Percentiles rank a stretch among this genome's conserved stretches.
These are phyloP conservation scores for Sporothrix brunneoviolacea DNA, from an alignment of 2,329 filamentous ascomycete genomes.

Conservation along the genomic window DNA sequence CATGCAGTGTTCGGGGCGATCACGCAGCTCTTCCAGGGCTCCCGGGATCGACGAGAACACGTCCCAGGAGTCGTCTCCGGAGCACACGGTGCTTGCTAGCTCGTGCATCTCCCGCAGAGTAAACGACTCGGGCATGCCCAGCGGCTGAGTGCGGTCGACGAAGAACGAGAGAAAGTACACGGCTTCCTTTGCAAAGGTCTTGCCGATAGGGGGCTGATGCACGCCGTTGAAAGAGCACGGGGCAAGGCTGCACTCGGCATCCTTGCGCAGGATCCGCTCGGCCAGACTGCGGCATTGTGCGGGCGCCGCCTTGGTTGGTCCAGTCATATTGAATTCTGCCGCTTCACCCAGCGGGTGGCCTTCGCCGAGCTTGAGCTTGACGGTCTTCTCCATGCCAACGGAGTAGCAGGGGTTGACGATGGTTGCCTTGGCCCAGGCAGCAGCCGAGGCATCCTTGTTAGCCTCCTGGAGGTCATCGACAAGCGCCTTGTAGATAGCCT, in stretches of 20 bases:
- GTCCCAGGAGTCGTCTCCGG: slow-evolving; percentile 69
- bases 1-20: slow-evolving; percentile 82
- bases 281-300: slow-evolving; percentile 86
- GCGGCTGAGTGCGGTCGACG: slow-evolving; percentile 85
- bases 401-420: slow-evolving; percentile 81
- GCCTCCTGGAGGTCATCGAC: slow-evolving; percentile 64
- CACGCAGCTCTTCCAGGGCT: slow-evolving; percentile 72
- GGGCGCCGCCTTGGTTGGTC: slow-evolving; percentile 66
- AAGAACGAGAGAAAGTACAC: slow-evolving; percentile 98
- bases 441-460: slow-evolving; percentile 49
- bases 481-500: slow-evolving; percentile 72
- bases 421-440: slow-evolving; percentile 62
- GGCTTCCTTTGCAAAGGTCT: slow-evolving; percentile 87
- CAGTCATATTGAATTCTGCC: slow-evolving; percentile 77
- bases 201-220: slow-evolving; percentile 83
- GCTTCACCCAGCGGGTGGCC: slow-evolving; percentile 58
- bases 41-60: slow-evolving; percentile 69
- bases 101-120: slow-evolving; percentile 85
- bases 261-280: slow-evolving; percentile 87
- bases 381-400: slow-evolving; percentile 66
- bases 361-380: slow-evolving; percentile 64
- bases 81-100: slow-evolving; percentile 76
- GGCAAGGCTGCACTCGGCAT: slow-evolving; percentile 68
- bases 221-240: slow-evolving; percentile 99
- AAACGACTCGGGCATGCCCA: slow-evolving; percentile 98